Conservation (phyloP, 2,329 filamentous ascomycete species). For the Colletotrichum falcatum region DNA sequence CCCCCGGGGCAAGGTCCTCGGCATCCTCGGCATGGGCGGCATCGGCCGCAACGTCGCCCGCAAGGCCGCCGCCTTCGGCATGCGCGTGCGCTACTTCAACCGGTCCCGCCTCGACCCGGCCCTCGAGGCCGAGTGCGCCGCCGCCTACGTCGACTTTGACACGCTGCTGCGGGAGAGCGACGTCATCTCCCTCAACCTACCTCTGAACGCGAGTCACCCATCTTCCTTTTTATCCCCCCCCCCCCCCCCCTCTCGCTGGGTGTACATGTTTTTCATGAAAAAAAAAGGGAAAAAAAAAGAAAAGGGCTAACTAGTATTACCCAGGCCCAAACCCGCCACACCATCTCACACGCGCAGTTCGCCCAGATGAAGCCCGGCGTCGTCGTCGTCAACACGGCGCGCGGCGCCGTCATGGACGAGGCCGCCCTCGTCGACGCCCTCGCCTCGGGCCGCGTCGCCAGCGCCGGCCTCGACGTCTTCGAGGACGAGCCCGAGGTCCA, state of each 20-base stretch:
- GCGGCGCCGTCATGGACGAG: constrained; percentile 86
- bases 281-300: neutral
- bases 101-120: constrained; percentile 70
- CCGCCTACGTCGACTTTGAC: constrained; percentile 79
- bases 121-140: constrained; percentile 63
- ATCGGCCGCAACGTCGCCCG: constrained; percentile 82
- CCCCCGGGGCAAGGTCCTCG: constrained; percentile 81
- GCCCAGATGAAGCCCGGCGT: constrained; percentile 81
- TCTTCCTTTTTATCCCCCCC: neutral
- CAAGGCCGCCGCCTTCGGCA: constrained; percentile 81
- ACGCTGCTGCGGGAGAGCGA: constrained; percentile 77
- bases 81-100: constrained; percentile 82
- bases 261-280: neutral
- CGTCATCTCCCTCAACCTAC: constrained; percentile 83
- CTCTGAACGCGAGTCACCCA: constrained; percentile 75
- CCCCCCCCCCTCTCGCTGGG: neutral
- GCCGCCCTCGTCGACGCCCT: constrained; percentile 81
- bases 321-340: constrained; percentile 75
- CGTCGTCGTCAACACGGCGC: constrained; percentile 84
- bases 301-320: neutral
- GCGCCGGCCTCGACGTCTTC: constrained; percentile 83
- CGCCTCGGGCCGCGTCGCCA: constrained; percentile 75
- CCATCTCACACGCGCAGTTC: constrained; percentile 79
- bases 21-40: constrained; percentile 88
- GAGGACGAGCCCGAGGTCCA: constrained; percentile 85